Conservation (phyloP, 768 basidiomycete species). For the Boletus reticuloceps region DNA sequence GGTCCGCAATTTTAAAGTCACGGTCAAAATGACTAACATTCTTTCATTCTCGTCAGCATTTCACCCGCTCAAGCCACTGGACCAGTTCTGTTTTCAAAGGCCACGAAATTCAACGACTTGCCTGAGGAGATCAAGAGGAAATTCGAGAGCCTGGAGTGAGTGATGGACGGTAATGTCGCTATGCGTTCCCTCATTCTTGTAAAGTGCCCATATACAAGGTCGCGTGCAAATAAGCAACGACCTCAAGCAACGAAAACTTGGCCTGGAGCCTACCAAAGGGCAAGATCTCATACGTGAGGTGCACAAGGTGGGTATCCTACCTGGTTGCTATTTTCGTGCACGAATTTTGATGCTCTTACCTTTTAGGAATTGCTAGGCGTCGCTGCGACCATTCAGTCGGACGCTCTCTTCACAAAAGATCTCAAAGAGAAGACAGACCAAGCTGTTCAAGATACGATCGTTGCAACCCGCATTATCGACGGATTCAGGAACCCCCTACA, state of each 20-base stretch:
- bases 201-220: constrained; percentile 69
- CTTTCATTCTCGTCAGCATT: constrained; percentile 14
- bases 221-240: constrained; percentile 80
- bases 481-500: constrained; percentile 76
- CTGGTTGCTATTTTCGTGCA: background rate
- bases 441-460: constrained; percentile 77
- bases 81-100: constrained; percentile 37
- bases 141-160: constrained; percentile 73
- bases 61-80: constrained; percentile 30
- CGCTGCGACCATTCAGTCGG: constrained; percentile 61
- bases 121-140: constrained; percentile 63
- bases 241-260: constrained; percentile 70
- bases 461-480: constrained; percentile 73
- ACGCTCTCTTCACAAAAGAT: constrained; percentile 64
- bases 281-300: constrained; percentile 65
- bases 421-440: constrained; percentile 74
- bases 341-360: background rate
- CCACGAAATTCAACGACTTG: constrained; percentile 81
- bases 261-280: constrained; percentile 70
- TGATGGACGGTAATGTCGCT: background rate
- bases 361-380: constrained; percentile 63
- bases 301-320: constrained; percentile 51
- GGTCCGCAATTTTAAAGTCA: constrained; percentile 12
- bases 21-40: background rate
- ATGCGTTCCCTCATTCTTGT: constrained; percentile 7